These are phyloP conservation scores for Elaeis guineensis DNA, from an alignment of 176 grass and related monocot genomes.

Conservation along the genomic window DNA sequence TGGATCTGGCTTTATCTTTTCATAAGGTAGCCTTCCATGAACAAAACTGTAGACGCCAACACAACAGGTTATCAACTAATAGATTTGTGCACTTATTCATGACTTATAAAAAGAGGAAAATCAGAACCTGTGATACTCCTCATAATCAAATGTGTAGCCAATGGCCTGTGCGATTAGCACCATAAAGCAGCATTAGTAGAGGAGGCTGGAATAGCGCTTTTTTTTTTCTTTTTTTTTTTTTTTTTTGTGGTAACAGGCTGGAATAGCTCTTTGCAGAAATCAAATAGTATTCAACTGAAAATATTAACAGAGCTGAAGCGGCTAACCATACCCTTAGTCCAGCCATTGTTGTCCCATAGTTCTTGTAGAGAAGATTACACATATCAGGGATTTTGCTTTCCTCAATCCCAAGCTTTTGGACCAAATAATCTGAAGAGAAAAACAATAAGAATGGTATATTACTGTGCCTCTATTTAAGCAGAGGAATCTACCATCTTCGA, in stretches of 20 bases:
- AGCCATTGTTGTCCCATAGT: slow-evolving; percentile 99
- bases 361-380: slow-evolving; percentile 75
- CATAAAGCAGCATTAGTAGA: background rate
- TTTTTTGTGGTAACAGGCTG: too few species aligned
- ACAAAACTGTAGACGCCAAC: background rate
- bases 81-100: background rate
- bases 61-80: background rate
- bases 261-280: too few species aligned
- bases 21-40: slow-evolving; percentile 7
- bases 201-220: too few species aligned
- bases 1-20: slow-evolving; percentile 3
- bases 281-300: too few species aligned
- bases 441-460: background rate
- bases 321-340: slow-evolving; percentile 52
- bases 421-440: slow-evolving; percentile 63
- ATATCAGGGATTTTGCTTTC: slow-evolving; percentile 55
- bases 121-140: slow-evolving; percentile 60
- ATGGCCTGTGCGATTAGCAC: slow-evolving; percentile 39
- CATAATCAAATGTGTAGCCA: slow-evolving; percentile 81
- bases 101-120: too few species aligned
- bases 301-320: too few species aligned
- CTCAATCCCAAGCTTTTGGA: slow-evolving; percentile 80
- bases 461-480: background rate
- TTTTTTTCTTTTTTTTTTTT: too few species aligned
- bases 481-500: too few species aligned